Evolutionary conservation across 139 green algal genomes (phyloP).

Genomic region (Zygnema cylindricum): DNA sequence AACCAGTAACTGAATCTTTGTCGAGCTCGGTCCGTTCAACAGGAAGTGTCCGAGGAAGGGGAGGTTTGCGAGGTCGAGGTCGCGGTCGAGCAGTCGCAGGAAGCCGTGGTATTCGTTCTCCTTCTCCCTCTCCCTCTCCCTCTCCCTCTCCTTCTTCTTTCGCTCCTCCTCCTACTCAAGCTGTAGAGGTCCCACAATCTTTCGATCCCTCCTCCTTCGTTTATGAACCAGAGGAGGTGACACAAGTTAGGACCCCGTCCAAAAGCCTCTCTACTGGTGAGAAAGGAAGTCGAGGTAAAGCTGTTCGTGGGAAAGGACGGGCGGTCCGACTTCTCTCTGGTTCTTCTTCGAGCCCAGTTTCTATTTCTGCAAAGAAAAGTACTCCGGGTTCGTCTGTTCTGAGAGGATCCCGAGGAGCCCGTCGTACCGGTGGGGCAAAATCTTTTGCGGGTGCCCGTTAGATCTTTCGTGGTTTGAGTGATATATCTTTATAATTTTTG

Average conservation of each 20-base stretch:
- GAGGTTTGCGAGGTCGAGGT: too few species aligned
- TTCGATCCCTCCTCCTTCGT: not conserved
- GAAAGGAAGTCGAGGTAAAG: not conserved
- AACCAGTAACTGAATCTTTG: too few species aligned
- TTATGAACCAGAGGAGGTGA: not conserved
- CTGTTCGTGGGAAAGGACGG: not conserved
- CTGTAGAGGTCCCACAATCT: not conserved
- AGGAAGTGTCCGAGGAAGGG: too few species aligned
- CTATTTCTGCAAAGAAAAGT: not conserved
- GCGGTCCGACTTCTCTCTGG: not conserved
- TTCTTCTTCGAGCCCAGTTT: not conserved
- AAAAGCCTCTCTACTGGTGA: not conserved
- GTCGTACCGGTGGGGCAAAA: too few species aligned
- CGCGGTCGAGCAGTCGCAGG: too few species aligned
- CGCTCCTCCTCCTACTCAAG: not conserved
- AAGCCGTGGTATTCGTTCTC: too few species aligned
- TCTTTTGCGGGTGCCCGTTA: too few species aligned
- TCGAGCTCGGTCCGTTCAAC: too few species aligned
- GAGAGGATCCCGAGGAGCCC: not conserved
- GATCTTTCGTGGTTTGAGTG: too few species aligned
- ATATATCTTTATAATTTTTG: too few species aligned
- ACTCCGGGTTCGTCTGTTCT: not conserved
- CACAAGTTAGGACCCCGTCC: not conserved
- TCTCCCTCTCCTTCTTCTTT: not conserved
- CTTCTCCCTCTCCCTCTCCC: not conserved